These are phyloP conservation scores for Nakaseomyces delphensis DNA, from an alignment of 1,139 yeast genomes.

Conservation along the genomic window DNA sequence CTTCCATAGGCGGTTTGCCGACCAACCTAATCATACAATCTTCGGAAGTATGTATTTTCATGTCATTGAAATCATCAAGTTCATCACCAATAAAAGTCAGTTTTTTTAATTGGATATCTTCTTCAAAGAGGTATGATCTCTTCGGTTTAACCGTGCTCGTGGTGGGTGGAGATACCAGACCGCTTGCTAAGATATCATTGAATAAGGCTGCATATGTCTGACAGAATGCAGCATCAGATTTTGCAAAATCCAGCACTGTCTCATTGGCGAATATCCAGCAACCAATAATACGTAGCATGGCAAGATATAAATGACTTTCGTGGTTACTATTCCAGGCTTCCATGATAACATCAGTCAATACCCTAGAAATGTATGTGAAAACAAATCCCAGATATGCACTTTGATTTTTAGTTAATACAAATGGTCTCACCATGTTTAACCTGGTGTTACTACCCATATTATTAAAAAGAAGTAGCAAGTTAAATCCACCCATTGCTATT, in stretches of 20 bases:
- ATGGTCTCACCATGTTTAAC: slow-evolving; percentile 7
- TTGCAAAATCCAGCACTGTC: slow-evolving; percentile 35
- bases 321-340: slow-evolving; percentile 20
- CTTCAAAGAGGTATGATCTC: slow-evolving; percentile 50
- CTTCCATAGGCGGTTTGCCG: slow-evolving; percentile 21
- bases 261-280: slow-evolving; percentile 48
- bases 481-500: slow-evolving; percentile 26
- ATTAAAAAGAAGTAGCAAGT: slow-evolving; percentile 16
- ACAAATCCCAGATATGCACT: slow-evolving; percentile 20
- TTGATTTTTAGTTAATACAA: slow-evolving; percentile 10
- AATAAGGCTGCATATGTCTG: slow-evolving; percentile 33
- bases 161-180: slow-evolving; percentile 8
- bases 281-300: slow-evolving; percentile 40
- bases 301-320: slow-evolving; percentile 24
- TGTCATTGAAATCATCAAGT: slow-evolving; percentile 53
- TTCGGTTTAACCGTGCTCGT: slow-evolving; percentile 29
- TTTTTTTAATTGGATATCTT: slow-evolving; percentile 56
- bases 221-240: slow-evolving; percentile 33
- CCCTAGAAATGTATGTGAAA: slow-evolving; percentile 21
- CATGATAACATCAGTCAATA: slow-evolving; percentile 22
- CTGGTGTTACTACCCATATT: slow-evolving; percentile 6
- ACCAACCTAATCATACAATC: slow-evolving; percentile 28
- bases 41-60: slow-evolving; percentile 27
- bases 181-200: slow-evolving; percentile 27
- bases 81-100: slow-evolving; percentile 46